Evolutionary conservation across 345 rosid species (phyloP).

Genomic region (Gynandropsis gynandra): DNA sequence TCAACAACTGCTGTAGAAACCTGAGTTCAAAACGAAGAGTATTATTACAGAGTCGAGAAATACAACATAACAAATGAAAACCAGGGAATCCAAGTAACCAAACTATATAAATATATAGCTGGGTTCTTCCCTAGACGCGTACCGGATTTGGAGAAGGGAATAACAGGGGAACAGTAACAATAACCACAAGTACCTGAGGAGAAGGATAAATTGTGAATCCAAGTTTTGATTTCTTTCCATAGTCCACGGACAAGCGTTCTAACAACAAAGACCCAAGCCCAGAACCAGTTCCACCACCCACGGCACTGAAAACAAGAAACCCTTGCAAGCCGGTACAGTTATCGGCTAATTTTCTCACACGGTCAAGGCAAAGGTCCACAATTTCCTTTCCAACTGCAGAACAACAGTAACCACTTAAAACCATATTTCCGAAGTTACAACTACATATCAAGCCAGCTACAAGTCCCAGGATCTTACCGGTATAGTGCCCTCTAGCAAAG

Average conservation of each 20-base stretch:
- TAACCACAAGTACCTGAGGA: conserved; percentile 46
- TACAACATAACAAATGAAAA: too few species aligned
- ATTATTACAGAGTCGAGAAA: too few species aligned
- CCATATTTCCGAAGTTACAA: not conserved
- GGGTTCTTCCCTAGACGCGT: too few species aligned
- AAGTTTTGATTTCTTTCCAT: conserved; percentile 83
- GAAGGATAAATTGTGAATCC: conserved; percentile 82
- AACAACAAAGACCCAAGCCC: conserved; percentile 72
- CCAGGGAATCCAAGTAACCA: too few species aligned
- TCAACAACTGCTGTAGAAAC: conserved; percentile 46
- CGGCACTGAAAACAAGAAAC: conserved; percentile 66
- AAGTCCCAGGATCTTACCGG: conserved; percentile 32
- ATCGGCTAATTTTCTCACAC: conserved; percentile 75
- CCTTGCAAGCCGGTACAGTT: conserved; percentile 89
- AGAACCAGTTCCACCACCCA: conserved; percentile 84
- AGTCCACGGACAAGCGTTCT: conserved; percentile 81
- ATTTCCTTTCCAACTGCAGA: conserved; percentile 77
- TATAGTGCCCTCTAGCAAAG: conserved; percentile 91
- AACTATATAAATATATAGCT: too few species aligned
- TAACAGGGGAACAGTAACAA: conserved; percentile 24
- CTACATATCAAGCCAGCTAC: not conserved
- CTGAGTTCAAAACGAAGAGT: too few species aligned
- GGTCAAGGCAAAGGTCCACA: conserved; percentile 74
- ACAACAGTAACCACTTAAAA: not conserved
- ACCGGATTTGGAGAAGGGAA: conserved; percentile 37